Conservation (phyloP, 2,329 filamentous ascomycete genomes). For the Ustulina deusta region DNA sequence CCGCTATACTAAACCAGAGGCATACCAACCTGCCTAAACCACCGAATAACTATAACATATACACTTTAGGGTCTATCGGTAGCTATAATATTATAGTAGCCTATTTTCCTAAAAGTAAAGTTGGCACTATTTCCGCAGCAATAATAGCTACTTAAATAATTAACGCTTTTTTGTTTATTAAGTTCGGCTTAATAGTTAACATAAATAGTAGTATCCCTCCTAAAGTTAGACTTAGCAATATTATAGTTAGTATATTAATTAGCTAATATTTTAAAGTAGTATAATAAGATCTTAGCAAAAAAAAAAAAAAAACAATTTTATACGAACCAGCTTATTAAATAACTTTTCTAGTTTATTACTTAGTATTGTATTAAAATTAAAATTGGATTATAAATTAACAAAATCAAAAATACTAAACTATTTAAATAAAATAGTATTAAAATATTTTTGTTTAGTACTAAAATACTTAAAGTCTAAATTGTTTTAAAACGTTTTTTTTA, state of each 20-base stretch:
- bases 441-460: constrained; percentile 32
- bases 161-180: constrained; percentile 51
- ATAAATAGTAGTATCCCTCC: constrained; percentile 51
- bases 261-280: constrained; percentile 41
- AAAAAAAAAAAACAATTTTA: constrained; percentile 32
- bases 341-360: constrained; percentile 42
- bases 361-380: constrained; percentile 37
- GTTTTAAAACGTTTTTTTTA: constrained; percentile 40
- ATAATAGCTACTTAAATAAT: constrained; percentile 50
- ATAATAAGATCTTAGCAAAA: constrained; percentile 45
- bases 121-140: constrained; percentile 52
- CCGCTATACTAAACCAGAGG: constrained; percentile 17
- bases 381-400: constrained; percentile 1
- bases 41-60: constrained; percentile 35
- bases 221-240: constrained; percentile 44
- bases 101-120: constrained; percentile 44
- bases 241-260: constrained; percentile 43
- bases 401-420: constrained; percentile 39
- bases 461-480: constrained; percentile 39
- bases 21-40: constrained; percentile 2
- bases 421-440: constrained; percentile 36
- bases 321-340: constrained; percentile 38
- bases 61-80: constrained; percentile 43
- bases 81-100: constrained; percentile 44
- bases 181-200: constrained; percentile 58